Percentiles rank a stretch among this genome's conserved stretches.
Evolutionary conservation across 2,329 filamentous ascomycete species (phyloP).

Genomic region (Elsinoe ampelina): DNA sequence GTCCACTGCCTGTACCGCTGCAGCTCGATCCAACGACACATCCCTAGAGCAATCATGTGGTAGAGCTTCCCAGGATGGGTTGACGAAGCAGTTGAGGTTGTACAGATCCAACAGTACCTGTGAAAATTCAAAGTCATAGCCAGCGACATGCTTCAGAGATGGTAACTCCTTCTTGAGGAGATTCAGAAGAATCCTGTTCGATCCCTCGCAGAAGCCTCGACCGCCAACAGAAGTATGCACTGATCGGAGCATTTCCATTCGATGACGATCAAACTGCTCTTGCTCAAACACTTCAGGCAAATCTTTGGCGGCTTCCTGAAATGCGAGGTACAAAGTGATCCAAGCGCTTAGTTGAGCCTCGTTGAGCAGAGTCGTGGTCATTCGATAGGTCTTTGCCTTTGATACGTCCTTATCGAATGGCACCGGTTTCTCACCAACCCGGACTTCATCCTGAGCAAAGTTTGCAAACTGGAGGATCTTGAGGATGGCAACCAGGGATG

Average conservation of each 20-base stretch:
- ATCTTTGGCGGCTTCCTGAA: conserved; percentile 66
- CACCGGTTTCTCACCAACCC: conserved; percentile 49
- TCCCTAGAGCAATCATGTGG: conserved; percentile 71
- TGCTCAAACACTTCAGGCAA: conserved; percentile 52
- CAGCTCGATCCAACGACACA: conserved; percentile 67
- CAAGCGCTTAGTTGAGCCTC: conserved; percentile 83
- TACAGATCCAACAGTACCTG: conserved; percentile 79
- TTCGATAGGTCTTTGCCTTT: conserved; percentile 8
- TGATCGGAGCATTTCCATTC: conserved; percentile 69
- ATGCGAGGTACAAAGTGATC: conserved; percentile 73
- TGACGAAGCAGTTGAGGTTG: conserved; percentile 54
- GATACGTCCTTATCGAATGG: conserved; percentile 10
- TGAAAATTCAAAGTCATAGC: conserved; percentile 77
- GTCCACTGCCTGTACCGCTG: conserved; percentile 72
- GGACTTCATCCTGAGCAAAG: conserved; percentile 76
- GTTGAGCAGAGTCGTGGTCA: conserved; percentile 40
- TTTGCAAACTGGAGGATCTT: conserved; percentile 70
- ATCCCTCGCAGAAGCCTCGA: conserved; percentile 73
- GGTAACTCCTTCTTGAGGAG: conserved; percentile 81
- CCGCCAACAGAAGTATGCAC: conserved; percentile 78
- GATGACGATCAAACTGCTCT: conserved; percentile 54
- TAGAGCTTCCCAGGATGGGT: conserved; percentile 29
- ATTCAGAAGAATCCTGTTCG: conserved; percentile 80
- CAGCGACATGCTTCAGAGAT: conserved; percentile 59
- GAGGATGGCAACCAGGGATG: conserved; percentile 60